phyloP scores from a whole-genome alignment of 192 early-diverging fungal genomes.

The Rhizophagus clarus region DNA sequence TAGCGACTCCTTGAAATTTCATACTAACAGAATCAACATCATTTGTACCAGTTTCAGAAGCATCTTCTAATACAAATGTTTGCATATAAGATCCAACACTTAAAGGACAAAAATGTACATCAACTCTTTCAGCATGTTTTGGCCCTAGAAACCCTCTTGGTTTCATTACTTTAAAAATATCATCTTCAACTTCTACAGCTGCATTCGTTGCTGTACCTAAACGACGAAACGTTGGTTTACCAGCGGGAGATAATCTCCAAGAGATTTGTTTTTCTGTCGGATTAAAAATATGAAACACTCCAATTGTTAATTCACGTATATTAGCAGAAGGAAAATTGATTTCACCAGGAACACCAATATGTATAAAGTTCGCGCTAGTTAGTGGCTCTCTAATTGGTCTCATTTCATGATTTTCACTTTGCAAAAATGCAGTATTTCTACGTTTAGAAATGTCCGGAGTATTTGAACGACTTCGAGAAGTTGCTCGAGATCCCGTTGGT shows the following conservation, averaged over 20 bases:
- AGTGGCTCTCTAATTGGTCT: conserved; percentile 9
- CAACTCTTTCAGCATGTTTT: conserved; percentile 22
- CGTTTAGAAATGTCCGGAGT: conserved; percentile 5
- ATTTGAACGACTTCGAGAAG: conserved; percentile 19
- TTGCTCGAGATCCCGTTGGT: background rate
- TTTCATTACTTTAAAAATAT: background rate
- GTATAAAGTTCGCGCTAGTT: conserved; percentile 12
- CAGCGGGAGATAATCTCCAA: background rate
- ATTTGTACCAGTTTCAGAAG: background rate
- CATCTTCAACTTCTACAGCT: conserved; percentile 7
- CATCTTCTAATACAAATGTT: conserved; percentile 22
- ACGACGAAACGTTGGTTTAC: conserved; percentile 11
- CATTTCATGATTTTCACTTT: conserved; percentile 10
- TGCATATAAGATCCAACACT: conserved; percentile 18
- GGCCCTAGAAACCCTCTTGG: conserved; percentile 6
- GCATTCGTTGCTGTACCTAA: background rate
- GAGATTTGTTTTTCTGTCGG: background rate
- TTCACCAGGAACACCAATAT: conserved; percentile 16
- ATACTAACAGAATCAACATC: background rate
- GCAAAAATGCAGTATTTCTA: background rate
- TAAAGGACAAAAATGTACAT: conserved; percentile 17
- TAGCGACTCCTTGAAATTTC: conserved; percentile 1
- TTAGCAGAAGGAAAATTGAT: conserved; percentile 17
- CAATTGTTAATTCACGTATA: conserved; percentile 7
- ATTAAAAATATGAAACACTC: conserved; percentile 29